These are phyloP conservation scores for Tricholoma furcatifolium DNA, from an alignment of 768 basidiomycete genomes.

Conservation along the genomic window DNA sequence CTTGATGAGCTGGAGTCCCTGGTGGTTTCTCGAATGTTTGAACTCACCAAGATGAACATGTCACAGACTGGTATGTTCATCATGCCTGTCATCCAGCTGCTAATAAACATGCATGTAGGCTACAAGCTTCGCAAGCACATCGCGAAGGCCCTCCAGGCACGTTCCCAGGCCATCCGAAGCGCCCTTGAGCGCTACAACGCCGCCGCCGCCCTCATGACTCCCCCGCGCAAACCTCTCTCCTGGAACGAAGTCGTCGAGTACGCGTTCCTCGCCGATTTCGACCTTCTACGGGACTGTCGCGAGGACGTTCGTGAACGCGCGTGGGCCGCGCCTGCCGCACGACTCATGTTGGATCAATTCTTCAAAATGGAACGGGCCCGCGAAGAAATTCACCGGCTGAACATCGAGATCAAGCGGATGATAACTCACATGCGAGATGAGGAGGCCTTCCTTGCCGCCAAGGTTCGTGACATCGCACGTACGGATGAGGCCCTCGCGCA, in stretches of 20 bases:
- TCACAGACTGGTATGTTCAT: no score
- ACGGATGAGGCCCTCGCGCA: background rate
- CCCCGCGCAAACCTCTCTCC: background rate
- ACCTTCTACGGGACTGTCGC: background rate
- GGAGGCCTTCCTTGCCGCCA: background rate
- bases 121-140: no score
- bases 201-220: background rate
- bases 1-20: conserved; percentile 1
- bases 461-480: background rate
- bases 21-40: background rate
- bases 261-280: background rate
- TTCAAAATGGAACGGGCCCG: background rate
- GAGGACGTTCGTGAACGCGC: background rate
- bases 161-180: background rate
- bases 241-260: no score
- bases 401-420: no score
- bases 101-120: background rate
- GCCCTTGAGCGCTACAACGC: no score
- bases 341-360: background rate
- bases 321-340: background rate
- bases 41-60: no score
- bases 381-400: no score
- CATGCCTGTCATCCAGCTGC: background rate
- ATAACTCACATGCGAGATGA: no score
- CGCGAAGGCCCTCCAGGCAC: background rate